phyloP scores from a whole-genome alignment of 2,329 filamentous ascomycete species.

The Aspergillus udagawae region DNA sequence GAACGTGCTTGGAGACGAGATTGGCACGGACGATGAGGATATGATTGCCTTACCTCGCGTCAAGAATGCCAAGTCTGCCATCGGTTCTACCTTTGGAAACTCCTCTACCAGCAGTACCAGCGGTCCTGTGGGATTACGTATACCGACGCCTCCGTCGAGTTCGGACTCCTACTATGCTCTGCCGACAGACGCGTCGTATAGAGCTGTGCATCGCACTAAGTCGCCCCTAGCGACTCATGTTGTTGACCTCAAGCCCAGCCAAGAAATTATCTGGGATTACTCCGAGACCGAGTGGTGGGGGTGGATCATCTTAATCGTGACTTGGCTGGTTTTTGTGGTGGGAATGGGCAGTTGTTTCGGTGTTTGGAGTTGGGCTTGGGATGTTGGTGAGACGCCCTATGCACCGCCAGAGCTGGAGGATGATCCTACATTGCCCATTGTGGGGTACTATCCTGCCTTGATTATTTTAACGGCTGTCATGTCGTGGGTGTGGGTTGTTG shows the following conservation, averaged over 20 bases:
- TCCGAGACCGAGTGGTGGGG: conserved; percentile 97
- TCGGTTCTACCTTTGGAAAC: conserved; percentile 13
- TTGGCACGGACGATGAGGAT: conserved; percentile 83
- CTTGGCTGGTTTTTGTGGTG: conserved; percentile 93
- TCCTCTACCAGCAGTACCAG: conserved; percentile 12
- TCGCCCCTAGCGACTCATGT: conserved; percentile 36
- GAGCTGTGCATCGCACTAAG: conserved; percentile 31
- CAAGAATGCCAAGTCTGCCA: conserved; percentile 32
- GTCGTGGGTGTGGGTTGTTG: conserved; percentile 98
- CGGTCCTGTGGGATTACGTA: conserved; percentile 20
- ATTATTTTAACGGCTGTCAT: conserved; percentile 92
- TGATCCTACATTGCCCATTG: conserved; percentile 88
- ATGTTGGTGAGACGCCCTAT: conserved; percentile 93
- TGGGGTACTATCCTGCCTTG: conserved; percentile 93
- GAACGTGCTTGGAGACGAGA: conserved; percentile 58
- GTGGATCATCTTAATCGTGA: conserved; percentile 84
- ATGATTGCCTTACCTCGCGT: conserved; percentile 59
- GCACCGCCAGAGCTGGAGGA: conserved; percentile 93
- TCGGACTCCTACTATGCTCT: conserved; percentile 61
- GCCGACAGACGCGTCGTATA: conserved; percentile 33
- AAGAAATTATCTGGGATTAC: conserved; percentile 68
- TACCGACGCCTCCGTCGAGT: conserved; percentile 49
- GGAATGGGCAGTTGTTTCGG: conserved; percentile 95
- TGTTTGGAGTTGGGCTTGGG: conserved; percentile 98
- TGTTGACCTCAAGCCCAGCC: conserved; percentile 34